Evolutionary conservation across 768 basidiomycete species (phyloP).

Genomic region (Boletus pseudo-olivaceus): DNA sequence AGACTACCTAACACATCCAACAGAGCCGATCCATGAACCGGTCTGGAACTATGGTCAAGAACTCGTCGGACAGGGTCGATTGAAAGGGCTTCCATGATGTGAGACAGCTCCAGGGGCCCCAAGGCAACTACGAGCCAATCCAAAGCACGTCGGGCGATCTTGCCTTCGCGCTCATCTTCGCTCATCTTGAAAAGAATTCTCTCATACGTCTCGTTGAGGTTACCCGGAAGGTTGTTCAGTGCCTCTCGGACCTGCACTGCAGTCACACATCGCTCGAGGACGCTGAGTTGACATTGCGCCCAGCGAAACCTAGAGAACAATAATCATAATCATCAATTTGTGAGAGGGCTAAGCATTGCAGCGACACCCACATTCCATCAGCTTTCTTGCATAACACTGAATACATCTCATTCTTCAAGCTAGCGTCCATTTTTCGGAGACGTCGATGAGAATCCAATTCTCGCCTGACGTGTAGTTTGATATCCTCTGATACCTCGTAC

Average conservation of each 20-base stretch:
- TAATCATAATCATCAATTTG: background rate
- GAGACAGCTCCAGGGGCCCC: background rate
- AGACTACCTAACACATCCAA: conserved; percentile 3
- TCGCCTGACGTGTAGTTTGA: background rate
- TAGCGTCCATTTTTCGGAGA: background rate
- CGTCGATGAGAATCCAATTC: conserved; percentile 3
- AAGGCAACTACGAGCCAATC: conserved; percentile 4
- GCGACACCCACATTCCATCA: conserved; percentile 6
- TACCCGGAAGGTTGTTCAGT: background rate
- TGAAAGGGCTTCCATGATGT: conserved; percentile 1
- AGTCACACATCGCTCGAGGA: background rate
- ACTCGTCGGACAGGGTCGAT: background rate
- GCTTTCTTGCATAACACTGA: background rate
- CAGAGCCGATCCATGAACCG: background rate
- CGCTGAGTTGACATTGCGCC: conserved; percentile 7
- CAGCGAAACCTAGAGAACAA: conserved; percentile 4
- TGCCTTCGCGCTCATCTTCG: background rate
- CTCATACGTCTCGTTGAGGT: conserved; percentile 1
- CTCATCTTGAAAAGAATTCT: background rate
- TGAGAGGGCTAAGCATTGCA: background rate
- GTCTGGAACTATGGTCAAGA: background rate
- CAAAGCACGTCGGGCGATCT: background rate
- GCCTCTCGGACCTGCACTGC: background rate
- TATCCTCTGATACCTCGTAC: background rate
- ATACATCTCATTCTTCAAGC: conserved; percentile 5